Evolutionary conservation across 352 stramenopile species (phyloP).

Genomic region (Pythium oligandrum): DNA sequence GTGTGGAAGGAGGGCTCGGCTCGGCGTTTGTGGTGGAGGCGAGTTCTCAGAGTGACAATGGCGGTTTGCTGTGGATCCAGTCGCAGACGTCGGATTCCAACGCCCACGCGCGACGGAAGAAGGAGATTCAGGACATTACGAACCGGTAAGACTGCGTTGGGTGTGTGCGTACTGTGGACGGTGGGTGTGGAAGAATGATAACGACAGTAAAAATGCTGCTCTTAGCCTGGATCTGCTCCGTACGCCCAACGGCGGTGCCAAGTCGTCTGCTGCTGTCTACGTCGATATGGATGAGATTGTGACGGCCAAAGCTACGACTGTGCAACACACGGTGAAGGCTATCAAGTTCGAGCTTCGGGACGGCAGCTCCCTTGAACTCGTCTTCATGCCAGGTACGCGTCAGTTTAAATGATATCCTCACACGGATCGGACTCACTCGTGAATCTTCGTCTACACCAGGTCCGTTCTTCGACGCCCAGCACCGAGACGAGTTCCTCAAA

Average conservation of each 20-base stretch:
- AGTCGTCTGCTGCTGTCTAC: slow-evolving; percentile 32
- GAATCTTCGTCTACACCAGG: slow-evolving; percentile 7
- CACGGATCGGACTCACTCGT: not conserved
- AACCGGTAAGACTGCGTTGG: slow-evolving; percentile 15
- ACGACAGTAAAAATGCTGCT: slow-evolving; percentile 8
- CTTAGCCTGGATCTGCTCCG: slow-evolving; percentile 17
- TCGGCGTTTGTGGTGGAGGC: slow-evolving; percentile 20
- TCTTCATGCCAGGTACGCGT: slow-evolving; percentile 51
- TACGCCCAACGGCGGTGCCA: slow-evolving; percentile 15
- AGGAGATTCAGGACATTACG: slow-evolving; percentile 56
- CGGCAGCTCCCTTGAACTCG: slow-evolving; percentile 39
- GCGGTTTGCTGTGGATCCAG: slow-evolving; percentile 58
- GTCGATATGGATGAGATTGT: slow-evolving; percentile 25
- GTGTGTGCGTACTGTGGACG: not conserved
- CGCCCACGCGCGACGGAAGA: slow-evolving; percentile 38
- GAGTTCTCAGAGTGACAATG: not conserved
- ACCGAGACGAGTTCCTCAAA: slow-evolving; percentile 45
- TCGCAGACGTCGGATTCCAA: slow-evolving; percentile 43
- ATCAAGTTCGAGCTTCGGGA: slow-evolving; percentile 31
- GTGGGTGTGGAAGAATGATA: not conserved
- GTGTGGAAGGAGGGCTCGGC: slow-evolving; percentile 48
- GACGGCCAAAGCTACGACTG: slow-evolving; percentile 18
- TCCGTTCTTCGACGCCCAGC: slow-evolving; percentile 23
- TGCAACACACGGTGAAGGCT: slow-evolving; percentile 41
- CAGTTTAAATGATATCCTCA: not conserved